Evolutionary conservation across 495 filamentous ascomycete genomes (phyloP).

Genomic region (Lasiosphaeria hispida): DNA sequence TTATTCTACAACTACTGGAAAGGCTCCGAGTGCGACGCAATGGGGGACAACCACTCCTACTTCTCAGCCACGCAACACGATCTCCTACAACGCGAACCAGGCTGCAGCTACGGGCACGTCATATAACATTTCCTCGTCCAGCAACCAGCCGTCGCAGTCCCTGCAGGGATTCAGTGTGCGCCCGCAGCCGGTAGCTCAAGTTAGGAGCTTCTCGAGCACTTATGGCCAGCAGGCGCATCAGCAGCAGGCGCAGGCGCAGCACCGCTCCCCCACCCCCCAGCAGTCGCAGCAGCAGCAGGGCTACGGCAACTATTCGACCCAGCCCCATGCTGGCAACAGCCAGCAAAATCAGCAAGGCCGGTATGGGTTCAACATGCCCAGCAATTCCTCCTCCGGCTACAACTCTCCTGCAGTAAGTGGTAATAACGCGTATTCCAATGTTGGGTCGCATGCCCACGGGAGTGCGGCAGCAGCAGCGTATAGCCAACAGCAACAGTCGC

Average conservation of each 20-base stretch:
- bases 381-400: slow-evolving; percentile 17
- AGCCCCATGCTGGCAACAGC: slow-evolving; percentile 1
- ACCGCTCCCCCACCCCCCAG: slow-evolving; percentile 15
- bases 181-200: slow-evolving; percentile 21
- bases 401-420: slow-evolving; percentile 13
- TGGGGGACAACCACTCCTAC: slow-evolving; percentile 22
- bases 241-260: slow-evolving; percentile 21
- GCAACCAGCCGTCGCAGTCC: slow-evolving; percentile 19
- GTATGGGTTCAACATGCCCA: slow-evolving; percentile 19
- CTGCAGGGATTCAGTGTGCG: slow-evolving; percentile 28
- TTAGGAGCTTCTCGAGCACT: slow-evolving; percentile 17
- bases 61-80: slow-evolving; percentile 20
- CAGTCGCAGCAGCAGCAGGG: slow-evolving; percentile 20
- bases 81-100: slow-evolving; percentile 22
- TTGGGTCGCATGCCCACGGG: slow-evolving; percentile 13
- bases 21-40: slow-evolving; percentile 21
- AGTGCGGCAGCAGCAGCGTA: background rate
- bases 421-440: slow-evolving; percentile 16
- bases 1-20: slow-evolving; percentile 18
- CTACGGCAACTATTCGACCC: too few species aligned
- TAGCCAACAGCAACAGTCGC: slow-evolving; percentile 17
- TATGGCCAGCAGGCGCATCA: slow-evolving; percentile 28
- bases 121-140: slow-evolving; percentile 17
- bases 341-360: slow-evolving; percentile 20
- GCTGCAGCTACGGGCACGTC: slow-evolving; percentile 7